Percentiles rank a stretch among this genome's conserved stretches.
Evolutionary conservation across 306 rosid species (phyloP).

Genomic region (Ochetophila trinervis): DNA sequence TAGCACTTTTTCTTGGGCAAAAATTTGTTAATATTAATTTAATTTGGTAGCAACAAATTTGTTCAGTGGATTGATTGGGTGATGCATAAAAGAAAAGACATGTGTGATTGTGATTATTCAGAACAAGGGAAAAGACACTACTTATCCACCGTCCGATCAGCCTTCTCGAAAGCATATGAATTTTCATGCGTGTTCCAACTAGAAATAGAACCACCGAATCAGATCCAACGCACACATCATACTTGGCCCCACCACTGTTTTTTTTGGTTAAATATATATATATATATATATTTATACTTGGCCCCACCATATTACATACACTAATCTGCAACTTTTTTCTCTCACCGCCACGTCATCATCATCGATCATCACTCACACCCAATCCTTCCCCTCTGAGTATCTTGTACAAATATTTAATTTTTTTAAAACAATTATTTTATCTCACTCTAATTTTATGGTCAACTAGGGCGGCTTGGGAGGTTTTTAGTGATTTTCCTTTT

Average conservation of each 20-base stretch:
- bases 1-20: no score
- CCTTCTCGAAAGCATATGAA: constrained; percentile 13
- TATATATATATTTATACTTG: no score
- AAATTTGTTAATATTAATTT: no score
- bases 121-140: no score
- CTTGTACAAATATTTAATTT: neutral
- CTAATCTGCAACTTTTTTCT: neutral
- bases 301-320: constrained; percentile 3
- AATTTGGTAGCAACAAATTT: no score
- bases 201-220: neutral
- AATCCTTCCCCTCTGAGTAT: neutral
- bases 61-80: no score
- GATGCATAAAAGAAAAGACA: no score
- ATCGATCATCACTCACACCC: neutral
- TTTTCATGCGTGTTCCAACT: neutral
- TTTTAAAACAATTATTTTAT: neutral
- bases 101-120: no score
- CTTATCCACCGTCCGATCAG: neutral
- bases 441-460: constrained; percentile 6
- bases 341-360: constrained; percentile 1
- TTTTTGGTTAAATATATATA: no score
- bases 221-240: neutral
- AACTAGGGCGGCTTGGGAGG: constrained; percentile 24
- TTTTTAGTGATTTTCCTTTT: no score
- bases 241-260: constrained; percentile 5